Conservation (phyloP, 768 basidiomycete genomes). For the Suillus subaureus region DNA sequence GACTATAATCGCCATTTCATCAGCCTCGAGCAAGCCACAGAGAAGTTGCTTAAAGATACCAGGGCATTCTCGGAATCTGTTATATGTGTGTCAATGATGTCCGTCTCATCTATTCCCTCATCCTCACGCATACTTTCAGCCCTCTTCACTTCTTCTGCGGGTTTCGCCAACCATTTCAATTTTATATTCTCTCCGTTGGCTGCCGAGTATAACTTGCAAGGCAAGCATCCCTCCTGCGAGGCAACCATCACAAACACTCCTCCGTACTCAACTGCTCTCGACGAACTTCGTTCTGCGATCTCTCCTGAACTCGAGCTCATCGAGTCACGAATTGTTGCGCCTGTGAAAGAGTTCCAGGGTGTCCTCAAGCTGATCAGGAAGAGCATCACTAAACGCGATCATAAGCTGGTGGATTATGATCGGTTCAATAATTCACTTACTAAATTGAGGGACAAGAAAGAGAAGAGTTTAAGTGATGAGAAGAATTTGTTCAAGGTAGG, state of each 20-base stretch:
- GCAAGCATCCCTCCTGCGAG: constrained; percentile 75
- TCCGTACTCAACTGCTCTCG: constrained; percentile 71
- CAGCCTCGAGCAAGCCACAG: constrained; percentile 75
- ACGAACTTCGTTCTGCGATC: constrained; percentile 78
- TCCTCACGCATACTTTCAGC: constrained; percentile 37
- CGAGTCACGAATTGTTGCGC: constrained; percentile 80
- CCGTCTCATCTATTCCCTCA: constrained; percentile 3
- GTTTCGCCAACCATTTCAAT: constrained; percentile 65
- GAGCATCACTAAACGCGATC: constrained; percentile 94
- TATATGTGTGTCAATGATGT: constrained; percentile 44
- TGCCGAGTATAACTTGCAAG: constrained; percentile 78
- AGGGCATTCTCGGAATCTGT: constrained; percentile 86
- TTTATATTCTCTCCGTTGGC: constrained; percentile 64
- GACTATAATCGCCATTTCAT: constrained; percentile 81
- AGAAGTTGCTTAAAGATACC: constrained; percentile 91
- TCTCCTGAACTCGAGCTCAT: constrained; percentile 94
- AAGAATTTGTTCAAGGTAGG: constrained; percentile 94
- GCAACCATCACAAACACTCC: constrained; percentile 80
- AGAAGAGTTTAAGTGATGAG: constrained; percentile 94
- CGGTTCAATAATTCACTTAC: constrained; percentile 94
- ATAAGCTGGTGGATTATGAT: constrained; percentile 97
- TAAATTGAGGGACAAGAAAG: constrained; percentile 97
- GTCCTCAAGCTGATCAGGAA: constrained; percentile 90
- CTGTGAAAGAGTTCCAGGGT: constrained; percentile 86
- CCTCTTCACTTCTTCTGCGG: constrained; percentile 65